phyloP scores from a whole-genome alignment of 495 filamentous ascomycete genomes.

The Copromyces sp. region DNA sequence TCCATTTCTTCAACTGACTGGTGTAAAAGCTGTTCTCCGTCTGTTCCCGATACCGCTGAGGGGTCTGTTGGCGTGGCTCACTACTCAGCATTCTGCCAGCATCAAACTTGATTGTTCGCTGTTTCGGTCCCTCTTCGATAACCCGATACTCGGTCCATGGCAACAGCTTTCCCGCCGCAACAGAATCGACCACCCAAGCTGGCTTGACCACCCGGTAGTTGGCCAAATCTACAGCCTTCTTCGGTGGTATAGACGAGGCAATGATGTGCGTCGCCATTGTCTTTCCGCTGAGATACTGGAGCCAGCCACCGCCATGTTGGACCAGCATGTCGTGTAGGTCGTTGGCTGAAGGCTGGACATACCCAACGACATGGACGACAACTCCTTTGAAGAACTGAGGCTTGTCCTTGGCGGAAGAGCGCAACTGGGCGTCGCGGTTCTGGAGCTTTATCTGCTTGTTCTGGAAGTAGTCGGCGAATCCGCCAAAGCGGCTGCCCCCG shows the following conservation, averaged over 20 bases:
- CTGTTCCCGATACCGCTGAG: slow-evolving; percentile 59
- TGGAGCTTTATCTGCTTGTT: slow-evolving; percentile 94
- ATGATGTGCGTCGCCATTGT: slow-evolving; percentile 93
- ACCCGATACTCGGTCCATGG: slow-evolving; percentile 79
- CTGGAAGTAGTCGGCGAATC: slow-evolving; percentile 81
- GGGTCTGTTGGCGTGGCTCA: slow-evolving; percentile 23
- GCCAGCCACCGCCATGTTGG: slow-evolving; percentile 80
- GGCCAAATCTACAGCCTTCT: slow-evolving; percentile 78
- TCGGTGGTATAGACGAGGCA: slow-evolving; percentile 77
- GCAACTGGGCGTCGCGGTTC: slow-evolving; percentile 77
- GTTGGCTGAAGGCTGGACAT: slow-evolving; percentile 55
- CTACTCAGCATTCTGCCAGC: slow-evolving; percentile 54
- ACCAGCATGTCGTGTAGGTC: slow-evolving; percentile 71
- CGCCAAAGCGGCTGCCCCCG: slow-evolving; percentile 73
- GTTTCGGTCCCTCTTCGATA: slow-evolving; percentile 69
- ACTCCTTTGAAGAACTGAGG: slow-evolving; percentile 82
- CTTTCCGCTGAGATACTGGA: slow-evolving; percentile 92
- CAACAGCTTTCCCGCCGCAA: slow-evolving; percentile 66
- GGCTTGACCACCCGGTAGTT: slow-evolving; percentile 89
- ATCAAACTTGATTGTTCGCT: slow-evolving; percentile 59
- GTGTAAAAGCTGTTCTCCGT: slow-evolving; percentile 71
- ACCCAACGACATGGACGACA: slow-evolving; percentile 84
- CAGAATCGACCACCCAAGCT: slow-evolving; percentile 89
- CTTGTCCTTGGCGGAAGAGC: slow-evolving; percentile 51
- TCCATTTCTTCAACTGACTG: slow-evolving; percentile 47